Evolutionary conservation across 441 rosid species (phyloP).

Genomic region (Raphanus hybrid): DNA sequence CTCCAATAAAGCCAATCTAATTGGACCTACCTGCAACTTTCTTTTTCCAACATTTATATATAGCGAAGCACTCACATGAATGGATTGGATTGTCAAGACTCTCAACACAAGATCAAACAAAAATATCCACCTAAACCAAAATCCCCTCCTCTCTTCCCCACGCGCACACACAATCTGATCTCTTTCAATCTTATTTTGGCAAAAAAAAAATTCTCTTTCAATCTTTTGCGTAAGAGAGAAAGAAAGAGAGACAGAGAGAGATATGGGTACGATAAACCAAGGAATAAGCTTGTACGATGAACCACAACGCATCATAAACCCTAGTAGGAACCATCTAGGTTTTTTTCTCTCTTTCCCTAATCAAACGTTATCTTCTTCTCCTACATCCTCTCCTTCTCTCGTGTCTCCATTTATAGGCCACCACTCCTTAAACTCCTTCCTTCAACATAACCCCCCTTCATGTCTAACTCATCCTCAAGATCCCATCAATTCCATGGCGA

Average conservation of each 20-base stretch:
- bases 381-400: conserved; percentile 37
- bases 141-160: not conserved
- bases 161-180: conserved; percentile 5
- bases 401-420: conserved; percentile 46
- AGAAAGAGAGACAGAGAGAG: conserved; percentile 42
- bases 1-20: conserved; percentile 26
- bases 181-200: conserved; percentile 5
- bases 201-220: not conserved
- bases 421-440: conserved; percentile 48
- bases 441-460: conserved; percentile 31
- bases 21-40: conserved; percentile 39
- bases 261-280: conserved; percentile 57
- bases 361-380: conserved; percentile 41
- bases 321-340: conserved; percentile 52
- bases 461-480: conserved; percentile 31
- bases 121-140: conserved; percentile 16
- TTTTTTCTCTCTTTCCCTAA: conserved; percentile 58
- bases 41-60: conserved; percentile 37
- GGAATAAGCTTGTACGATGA: conserved; percentile 65
- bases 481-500: conserved; percentile 44
- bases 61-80: conserved; percentile 35
- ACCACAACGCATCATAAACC: conserved; percentile 52
- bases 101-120: conserved; percentile 26
- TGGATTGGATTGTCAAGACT: conserved; percentile 39
- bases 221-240: conserved; percentile 23